Evolutionary conservation across 2,329 filamentous ascomycete species (phyloP).

Genomic region (Penicillium paneum): DNA sequence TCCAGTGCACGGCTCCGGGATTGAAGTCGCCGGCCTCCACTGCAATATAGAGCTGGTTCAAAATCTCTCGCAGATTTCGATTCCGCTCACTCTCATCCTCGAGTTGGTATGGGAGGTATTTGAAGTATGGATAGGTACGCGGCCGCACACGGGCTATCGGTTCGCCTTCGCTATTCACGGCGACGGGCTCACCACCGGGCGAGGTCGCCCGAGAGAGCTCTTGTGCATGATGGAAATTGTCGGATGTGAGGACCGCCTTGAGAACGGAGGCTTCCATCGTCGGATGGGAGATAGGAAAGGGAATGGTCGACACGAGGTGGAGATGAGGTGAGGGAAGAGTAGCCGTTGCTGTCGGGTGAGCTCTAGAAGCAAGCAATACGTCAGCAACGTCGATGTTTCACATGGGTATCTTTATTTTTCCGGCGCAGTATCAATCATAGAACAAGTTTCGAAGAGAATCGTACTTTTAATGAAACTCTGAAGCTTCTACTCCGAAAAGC

Average conservation of each 20-base stretch:
- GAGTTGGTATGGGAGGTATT: slow-evolving; percentile 81
- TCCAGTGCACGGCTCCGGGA: slow-evolving; percentile 93
- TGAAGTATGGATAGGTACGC: slow-evolving; percentile 89
- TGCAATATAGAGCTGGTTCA: slow-evolving; percentile 90
- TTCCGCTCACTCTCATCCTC: slow-evolving; percentile 78
- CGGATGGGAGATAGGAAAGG: slow-evolving; percentile 18
- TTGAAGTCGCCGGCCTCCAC: slow-evolving; percentile 91
- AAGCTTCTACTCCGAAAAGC: slow-evolving; percentile 15
- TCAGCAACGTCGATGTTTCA: slow-evolving; percentile 22
- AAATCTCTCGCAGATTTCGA: slow-evolving; percentile 75
- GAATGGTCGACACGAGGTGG: slow-evolving; percentile 19
- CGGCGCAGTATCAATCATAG: background rate
- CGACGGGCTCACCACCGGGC: slow-evolving; percentile 58
- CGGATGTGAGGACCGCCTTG: slow-evolving; percentile 37
- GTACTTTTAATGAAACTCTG: slow-evolving; percentile 21
- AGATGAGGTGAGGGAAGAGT: slow-evolving; percentile 21
- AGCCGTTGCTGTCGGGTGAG: slow-evolving; percentile 23
- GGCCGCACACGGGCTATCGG: slow-evolving; percentile 69
- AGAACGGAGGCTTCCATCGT: slow-evolving; percentile 37
- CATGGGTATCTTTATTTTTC: background rate
- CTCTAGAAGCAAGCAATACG: slow-evolving; percentile 24
- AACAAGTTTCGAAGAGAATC: background rate
- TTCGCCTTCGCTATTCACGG: slow-evolving; percentile 53
- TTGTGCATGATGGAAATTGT: slow-evolving; percentile 49
- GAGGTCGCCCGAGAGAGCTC: slow-evolving; percentile 83